Evolutionary conservation across 345 rosid genomes (phyloP).

Genomic region (Brassica nigra): DNA sequence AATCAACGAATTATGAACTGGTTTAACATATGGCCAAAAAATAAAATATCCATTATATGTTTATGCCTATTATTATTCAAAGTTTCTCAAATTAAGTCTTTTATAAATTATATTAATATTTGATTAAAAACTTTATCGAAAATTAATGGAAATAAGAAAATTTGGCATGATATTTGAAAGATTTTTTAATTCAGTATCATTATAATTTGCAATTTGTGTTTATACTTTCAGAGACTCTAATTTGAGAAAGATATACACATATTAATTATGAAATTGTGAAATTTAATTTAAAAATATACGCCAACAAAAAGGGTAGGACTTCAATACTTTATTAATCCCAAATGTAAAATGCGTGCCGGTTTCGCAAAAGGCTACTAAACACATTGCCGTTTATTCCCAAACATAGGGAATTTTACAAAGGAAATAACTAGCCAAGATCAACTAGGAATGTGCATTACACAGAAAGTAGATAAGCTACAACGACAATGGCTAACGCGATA

Average conservation of each 20-base stretch:
- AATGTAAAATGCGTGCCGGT: slow-evolving; percentile 23
- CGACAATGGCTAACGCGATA: background rate
- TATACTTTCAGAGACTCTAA: too few species aligned
- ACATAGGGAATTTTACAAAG: slow-evolving; percentile 1
- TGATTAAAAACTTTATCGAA: background rate
- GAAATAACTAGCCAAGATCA: background rate
- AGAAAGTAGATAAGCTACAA: background rate
- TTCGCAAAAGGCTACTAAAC: slow-evolving; percentile 13
- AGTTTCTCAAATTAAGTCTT: background rate
- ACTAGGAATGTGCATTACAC: slow-evolving; percentile 2
- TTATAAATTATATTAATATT: too few species aligned
- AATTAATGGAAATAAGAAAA: background rate
- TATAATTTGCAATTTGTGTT: too few species aligned
- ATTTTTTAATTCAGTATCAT: background rate
- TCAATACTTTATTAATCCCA: background rate
- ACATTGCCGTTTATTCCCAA: slow-evolving; percentile 14
- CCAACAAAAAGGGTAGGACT: background rate
- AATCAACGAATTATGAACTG: background rate
- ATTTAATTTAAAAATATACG: background rate
- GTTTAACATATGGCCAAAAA: background rate
- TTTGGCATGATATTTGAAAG: background rate
- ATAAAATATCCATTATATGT: slow-evolving; percentile 3
- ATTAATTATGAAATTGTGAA: background rate
- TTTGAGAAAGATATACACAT: too few species aligned
- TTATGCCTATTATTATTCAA: background rate